Evolutionary conservation across 345 rosid genomes (phyloP).

Genomic region (Eucalyptus sideroxylon): DNA sequence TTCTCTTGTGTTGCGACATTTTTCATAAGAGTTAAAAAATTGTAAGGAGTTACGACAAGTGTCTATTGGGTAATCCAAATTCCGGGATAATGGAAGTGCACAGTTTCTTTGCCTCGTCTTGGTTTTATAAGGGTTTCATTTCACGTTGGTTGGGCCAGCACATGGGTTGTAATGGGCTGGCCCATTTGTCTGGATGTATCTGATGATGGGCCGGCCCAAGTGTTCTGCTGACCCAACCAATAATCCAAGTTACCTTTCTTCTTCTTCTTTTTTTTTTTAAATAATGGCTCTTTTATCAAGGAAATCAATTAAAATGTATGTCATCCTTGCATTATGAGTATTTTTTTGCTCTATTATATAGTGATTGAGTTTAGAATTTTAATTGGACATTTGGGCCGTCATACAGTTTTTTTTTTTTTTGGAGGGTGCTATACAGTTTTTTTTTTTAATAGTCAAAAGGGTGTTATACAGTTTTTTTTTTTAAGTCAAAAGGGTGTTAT

Average conservation of each 20-base stretch:
- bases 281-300: not conserved
- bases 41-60: not conserved
- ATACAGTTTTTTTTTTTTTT: not conserved
- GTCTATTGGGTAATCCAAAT: too few relatives aligned
- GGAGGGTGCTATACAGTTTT: not conserved
- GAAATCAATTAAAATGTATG: not conserved
- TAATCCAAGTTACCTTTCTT: not conserved
- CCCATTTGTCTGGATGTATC: not conserved
- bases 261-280: too few relatives aligned
- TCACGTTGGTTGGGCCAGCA: not conserved
- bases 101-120: not conserved
- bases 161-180: not conserved
- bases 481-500: not conserved
- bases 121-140: not conserved
- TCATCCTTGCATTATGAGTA: not conserved
- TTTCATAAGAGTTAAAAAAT: not conserved
- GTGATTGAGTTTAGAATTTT: not conserved
- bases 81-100: not conserved
- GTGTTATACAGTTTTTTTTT: not conserved
- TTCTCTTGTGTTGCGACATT: not conserved
- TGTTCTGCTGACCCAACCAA: not conserved
- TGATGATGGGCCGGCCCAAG: not conserved
- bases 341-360: not conserved
- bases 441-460: too few relatives aligned
- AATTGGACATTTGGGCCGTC: not conserved